Base-by-base conservation (phyloP, 2,329 filamentous ascomycete genomes). In the Penicillium sp. region DNA sequence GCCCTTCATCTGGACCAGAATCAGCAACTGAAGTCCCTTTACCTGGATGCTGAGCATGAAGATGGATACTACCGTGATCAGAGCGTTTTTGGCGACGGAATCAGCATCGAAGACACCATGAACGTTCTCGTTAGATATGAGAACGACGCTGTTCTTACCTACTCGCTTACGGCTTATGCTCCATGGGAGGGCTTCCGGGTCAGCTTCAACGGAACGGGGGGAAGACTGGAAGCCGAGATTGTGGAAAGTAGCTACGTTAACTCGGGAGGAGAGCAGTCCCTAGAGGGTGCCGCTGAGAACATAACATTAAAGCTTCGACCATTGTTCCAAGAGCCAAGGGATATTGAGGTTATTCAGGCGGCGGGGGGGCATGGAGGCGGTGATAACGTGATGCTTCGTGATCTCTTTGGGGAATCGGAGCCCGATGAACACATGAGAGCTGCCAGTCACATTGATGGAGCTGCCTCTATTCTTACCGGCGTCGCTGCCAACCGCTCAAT, bases 91-190 rank as follows among this genome's bases (percentile, higher is more conserved):
- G 77, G 81, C 0, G 84, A 87, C 55, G 84, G 84, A 1, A 85
- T 87, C 51, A 85, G 76, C 59, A 86, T 86, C 54, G 83, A 87
- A 65, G 84, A 87, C 61, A 86, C 83, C 0, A 84, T 86, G 83
- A 83, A 77, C 38, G 69, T 86, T 22, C 73, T 87, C 43, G 81
- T 86, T 21, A 73, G 78, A 47, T 87, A 87, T 62, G 72, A 75
- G 16, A 83, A 77, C 48, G 81, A 82, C 2, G 82, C 82, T 0
- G 78, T 83, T 24, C 69, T 86, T 66, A 85, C 83, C 0, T 87
- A 86, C 62, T 83, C 76, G 13, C 48, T 50, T 16, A 50, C 48
- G 8, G 83, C 84, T 0, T 87, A 86, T 53, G 82, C 83, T 4
- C 84, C 84, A 0, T 86, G 83, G 66, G 66, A 68, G 5, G 65